Evolutionary conservation across 148 eudicot genomes (phyloP).

Genomic region (Spergularia bocconei): DNA sequence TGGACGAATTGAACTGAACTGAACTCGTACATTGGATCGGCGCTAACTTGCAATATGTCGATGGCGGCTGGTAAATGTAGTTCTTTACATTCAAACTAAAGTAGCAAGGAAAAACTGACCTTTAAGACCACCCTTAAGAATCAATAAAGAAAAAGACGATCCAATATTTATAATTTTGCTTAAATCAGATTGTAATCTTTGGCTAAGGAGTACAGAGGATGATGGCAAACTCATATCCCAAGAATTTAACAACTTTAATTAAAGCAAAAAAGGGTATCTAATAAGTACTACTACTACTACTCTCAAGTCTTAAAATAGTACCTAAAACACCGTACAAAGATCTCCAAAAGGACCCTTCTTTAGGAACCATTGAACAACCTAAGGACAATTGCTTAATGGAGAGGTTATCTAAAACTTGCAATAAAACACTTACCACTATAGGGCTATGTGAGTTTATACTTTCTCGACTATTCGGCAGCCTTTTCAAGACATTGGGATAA

Average conservation of each 20-base stretch:
- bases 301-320: slow-evolving; percentile 4
- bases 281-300: slow-evolving; percentile 23
- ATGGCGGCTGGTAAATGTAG: slow-evolving; percentile 35
- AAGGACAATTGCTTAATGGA: slow-evolving; percentile 20
- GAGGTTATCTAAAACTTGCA: slow-evolving; percentile 19
- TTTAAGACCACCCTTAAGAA: slow-evolving; percentile 50
- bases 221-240: slow-evolving; percentile 29
- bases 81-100: slow-evolving; percentile 41
- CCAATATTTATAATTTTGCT: slow-evolving; percentile 10
- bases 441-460: too few species aligned
- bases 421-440: neutral
- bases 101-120: slow-evolving; percentile 32
- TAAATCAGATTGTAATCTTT: slow-evolving; percentile 1
- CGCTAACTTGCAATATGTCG: too few species aligned
- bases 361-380: slow-evolving; percentile 1
- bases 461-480: too few species aligned
- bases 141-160: slow-evolving; percentile 39
- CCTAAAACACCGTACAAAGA: slow-evolving; percentile 20
- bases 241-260: slow-evolving; percentile 34
- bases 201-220: slow-evolving; percentile 13
- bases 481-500: too few species aligned
- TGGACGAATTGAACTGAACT: too few species aligned
- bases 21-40: neutral
- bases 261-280: slow-evolving; percentile 31
- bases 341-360: slow-evolving; percentile 18